Conservation (phyloP, 2,329 filamentous ascomycete species). For the Lecanicillium sp. region DNA sequence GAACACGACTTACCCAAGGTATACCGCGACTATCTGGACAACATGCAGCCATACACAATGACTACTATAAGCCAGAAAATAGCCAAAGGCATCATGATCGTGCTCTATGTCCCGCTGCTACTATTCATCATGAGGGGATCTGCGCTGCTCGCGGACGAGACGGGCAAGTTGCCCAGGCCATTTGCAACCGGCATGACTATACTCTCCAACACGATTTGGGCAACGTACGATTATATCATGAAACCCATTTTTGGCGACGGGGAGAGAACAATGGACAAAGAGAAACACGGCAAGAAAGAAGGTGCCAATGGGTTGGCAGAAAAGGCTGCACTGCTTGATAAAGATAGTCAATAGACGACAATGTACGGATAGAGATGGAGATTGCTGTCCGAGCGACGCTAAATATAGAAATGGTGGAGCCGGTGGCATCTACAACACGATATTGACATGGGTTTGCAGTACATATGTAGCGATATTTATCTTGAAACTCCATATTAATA, state of each 20-base stretch:
- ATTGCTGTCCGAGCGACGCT: too few relatives aligned
- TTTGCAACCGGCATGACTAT: slow-evolving; percentile 41
- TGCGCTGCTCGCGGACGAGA: slow-evolving; percentile 50
- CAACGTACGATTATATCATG: slow-evolving; percentile 34
- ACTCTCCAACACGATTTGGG: slow-evolving; percentile 43
- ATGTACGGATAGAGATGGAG: too few relatives aligned
- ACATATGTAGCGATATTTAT: too few relatives aligned
- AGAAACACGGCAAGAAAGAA: slow-evolving; percentile 13
- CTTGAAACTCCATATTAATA: too few relatives aligned
- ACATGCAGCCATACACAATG: slow-evolving; percentile 60
- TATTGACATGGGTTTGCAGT: too few relatives aligned
- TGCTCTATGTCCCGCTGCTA: slow-evolving; percentile 48
- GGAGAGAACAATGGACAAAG: slow-evolving; percentile 48
- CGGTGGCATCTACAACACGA: too few relatives aligned
- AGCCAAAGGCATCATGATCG: slow-evolving; percentile 55
- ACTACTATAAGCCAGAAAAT: slow-evolving; percentile 59
- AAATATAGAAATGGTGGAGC: too few relatives aligned
- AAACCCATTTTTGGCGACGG: slow-evolving; percentile 75
- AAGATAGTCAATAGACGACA: not conserved
- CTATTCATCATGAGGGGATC: slow-evolving; percentile 35
- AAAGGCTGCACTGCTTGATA: slow-evolving; percentile 1
- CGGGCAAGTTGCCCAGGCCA: slow-evolving; percentile 64
- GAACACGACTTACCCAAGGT: slow-evolving; percentile 74
- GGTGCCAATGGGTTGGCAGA: slow-evolving; percentile 6
- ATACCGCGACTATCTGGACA: slow-evolving; percentile 66